phyloP scores from a whole-genome alignment of 169 alveolate genomes.

The Babesia divergens region DNA sequence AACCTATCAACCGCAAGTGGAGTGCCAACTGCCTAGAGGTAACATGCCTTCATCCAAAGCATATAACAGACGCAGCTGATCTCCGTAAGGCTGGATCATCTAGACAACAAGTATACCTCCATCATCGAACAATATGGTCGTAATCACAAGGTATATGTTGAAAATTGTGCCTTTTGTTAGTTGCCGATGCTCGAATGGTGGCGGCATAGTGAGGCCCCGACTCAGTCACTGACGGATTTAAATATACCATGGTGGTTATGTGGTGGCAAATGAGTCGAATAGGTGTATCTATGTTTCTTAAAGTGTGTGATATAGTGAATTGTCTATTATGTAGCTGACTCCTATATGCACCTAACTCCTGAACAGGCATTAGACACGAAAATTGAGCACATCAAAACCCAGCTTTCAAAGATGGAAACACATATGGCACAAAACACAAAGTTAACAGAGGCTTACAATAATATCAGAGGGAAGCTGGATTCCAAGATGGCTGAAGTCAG shows the following conservation, averaged over 20 bases:
- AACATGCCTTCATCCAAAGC: background rate
- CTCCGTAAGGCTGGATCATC: constrained; percentile 43
- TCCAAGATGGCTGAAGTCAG: background rate
- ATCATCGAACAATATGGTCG: background rate
- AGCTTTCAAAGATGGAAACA: background rate
- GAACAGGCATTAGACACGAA: background rate
- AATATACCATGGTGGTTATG: background rate
- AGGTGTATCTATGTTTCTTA: too few species aligned
- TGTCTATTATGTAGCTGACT: too few species aligned
- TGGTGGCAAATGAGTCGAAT: too few species aligned
- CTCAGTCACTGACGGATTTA: too few species aligned
- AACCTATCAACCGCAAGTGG: constrained; percentile 31
- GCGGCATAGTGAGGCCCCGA: background rate
- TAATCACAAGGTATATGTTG: constrained; percentile 4
- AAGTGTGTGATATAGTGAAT: too few species aligned
- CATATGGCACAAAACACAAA: background rate
- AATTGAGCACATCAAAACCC: background rate
- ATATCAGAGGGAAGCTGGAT: background rate
- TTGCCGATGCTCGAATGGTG: background rate
- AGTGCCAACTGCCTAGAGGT: constrained; percentile 60
- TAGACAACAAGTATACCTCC: constrained; percentile 21
- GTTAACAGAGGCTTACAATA: background rate
- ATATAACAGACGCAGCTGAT: constrained; percentile 3
- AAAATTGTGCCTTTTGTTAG: background rate
- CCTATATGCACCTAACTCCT: background rate